These are phyloP conservation scores for Plectosphaerella plurivora DNA, from an alignment of 2,329 filamentous ascomycete species.

Conservation along the genomic window DNA sequence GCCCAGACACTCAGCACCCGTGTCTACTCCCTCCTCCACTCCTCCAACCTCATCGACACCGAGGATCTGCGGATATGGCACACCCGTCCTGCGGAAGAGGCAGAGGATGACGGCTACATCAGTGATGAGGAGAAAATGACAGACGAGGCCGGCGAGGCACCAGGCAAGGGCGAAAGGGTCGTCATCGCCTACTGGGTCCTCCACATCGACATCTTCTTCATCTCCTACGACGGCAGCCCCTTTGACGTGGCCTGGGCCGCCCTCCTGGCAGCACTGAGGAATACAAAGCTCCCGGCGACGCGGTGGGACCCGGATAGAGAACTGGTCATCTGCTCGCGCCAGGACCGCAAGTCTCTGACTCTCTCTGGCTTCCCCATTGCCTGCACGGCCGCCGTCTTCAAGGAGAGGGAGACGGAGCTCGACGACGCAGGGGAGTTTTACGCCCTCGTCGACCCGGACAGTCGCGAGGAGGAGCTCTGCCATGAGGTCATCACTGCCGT, in stretches of 20 bases:
- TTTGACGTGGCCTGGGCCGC: slow-evolving; percentile 90
- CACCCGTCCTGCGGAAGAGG: slow-evolving; percentile 42
- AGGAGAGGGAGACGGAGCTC: slow-evolving; percentile 50
- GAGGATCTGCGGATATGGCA: slow-evolving; percentile 72
- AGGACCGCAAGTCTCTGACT: slow-evolving; percentile 49
- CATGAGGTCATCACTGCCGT: slow-evolving; percentile 79
- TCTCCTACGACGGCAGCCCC: slow-evolving; percentile 86
- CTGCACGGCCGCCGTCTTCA: slow-evolving; percentile 75
- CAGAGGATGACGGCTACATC: slow-evolving; percentile 27
- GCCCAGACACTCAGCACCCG: slow-evolving; percentile 84
- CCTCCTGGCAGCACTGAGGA: slow-evolving; percentile 71
- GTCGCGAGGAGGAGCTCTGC: slow-evolving; percentile 82
- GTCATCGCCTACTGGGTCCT: slow-evolving; percentile 90
- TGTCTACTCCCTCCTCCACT: slow-evolving; percentile 71
- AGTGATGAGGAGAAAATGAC: slow-evolving; percentile 27
- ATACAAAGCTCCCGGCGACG: slow-evolving; percentile 73
- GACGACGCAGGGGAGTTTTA: slow-evolving; percentile 52
- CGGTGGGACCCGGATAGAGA: slow-evolving; percentile 82
- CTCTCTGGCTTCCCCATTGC: slow-evolving; percentile 68
- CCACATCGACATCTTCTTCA: slow-evolving; percentile 92
- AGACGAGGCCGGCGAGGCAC: slow-evolving; percentile 25
- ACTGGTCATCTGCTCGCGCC: slow-evolving; percentile 67
- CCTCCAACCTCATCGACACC: slow-evolving; percentile 60
- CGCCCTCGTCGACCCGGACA: slow-evolving; percentile 84
- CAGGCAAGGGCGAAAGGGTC: slow-evolving; percentile 20